These are phyloP conservation scores for Diaporthe humulicola DNA, from an alignment of 2,329 filamentous ascomycete genomes.

Conservation along the genomic window DNA sequence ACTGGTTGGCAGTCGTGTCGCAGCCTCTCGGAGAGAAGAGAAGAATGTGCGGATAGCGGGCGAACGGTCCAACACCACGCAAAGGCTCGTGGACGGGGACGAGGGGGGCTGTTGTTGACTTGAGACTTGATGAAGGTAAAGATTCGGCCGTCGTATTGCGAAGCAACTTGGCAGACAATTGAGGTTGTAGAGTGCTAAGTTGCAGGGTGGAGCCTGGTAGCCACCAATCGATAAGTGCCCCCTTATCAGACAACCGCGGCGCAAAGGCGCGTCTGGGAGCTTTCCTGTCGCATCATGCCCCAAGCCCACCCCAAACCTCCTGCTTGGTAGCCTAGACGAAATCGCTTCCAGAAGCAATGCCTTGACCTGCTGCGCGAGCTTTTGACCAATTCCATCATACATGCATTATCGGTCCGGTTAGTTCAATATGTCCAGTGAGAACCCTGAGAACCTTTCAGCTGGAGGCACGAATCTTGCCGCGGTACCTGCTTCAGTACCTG, in stretches of 20 bases:
- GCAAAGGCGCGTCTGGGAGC: constrained; percentile 31
- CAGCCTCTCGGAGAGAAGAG: not conserved
- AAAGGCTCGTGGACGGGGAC: not conserved
- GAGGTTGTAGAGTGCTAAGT: constrained; percentile 8
- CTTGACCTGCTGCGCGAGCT: constrained; percentile 2
- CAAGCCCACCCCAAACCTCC: not conserved
- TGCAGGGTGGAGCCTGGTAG: constrained; percentile 20
- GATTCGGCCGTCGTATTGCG: not conserved
- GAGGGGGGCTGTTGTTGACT: constrained; percentile 5
- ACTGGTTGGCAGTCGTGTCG: not conserved
- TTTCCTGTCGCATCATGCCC: constrained; percentile 15
- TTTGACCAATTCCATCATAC: not conserved
- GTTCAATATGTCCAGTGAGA: constrained; percentile 34
- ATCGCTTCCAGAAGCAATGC: not conserved
- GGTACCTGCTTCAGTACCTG: not conserved
- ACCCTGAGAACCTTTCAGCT: constrained; percentile 31
- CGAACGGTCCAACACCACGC: not conserved
- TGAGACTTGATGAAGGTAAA: not conserved
- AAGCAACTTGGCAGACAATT: not conserved
- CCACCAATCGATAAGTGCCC: constrained; percentile 26
- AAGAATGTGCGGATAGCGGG: not conserved
- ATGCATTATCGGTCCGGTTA: not conserved
- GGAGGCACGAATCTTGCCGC: constrained; percentile 9
- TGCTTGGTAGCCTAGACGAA: not conserved
- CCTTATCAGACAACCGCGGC: constrained; percentile 24